Conservation (phyloP, 2,329 filamentous ascomycete species). For the Sphaerulina musiva region DNA sequence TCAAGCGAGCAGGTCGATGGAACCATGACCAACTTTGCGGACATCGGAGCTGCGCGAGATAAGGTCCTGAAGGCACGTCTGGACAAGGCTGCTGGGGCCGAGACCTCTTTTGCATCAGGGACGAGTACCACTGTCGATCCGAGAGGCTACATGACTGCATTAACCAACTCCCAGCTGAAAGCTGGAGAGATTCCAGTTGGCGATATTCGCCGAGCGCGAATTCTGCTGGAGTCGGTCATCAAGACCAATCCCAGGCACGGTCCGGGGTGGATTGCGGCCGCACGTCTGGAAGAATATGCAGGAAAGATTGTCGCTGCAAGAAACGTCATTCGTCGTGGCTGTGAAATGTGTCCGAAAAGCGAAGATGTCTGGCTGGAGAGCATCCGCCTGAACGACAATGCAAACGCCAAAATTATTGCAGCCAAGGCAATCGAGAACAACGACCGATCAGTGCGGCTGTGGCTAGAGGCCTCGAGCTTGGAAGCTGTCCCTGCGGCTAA, state of each 20-base stretch:
- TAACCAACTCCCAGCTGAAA: constrained; percentile 73
- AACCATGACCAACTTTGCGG: constrained; percentile 95
- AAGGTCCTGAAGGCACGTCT: constrained; percentile 92
- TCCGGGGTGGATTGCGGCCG: constrained; percentile 91
- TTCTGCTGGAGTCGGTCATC: constrained; percentile 91
- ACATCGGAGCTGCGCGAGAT: constrained; percentile 92
- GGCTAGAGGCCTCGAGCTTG: constrained; percentile 92
- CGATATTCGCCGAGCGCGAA: constrained; percentile 88
- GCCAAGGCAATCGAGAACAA: constrained; percentile 90
- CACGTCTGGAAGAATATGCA: constrained; percentile 83
- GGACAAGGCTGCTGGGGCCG: constrained; percentile 74
- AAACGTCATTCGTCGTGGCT: constrained; percentile 80
- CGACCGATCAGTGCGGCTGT: constrained; percentile 76
- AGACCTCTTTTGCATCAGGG: constrained; percentile 54
- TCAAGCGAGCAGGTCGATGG: constrained; percentile 57
- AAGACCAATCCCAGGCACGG: constrained; percentile 94
- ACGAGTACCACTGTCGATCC: constrained; percentile 88
- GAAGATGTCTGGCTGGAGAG: constrained; percentile 96
- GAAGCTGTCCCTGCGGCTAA: constrained; percentile 77
- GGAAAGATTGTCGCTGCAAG: constrained; percentile 86
- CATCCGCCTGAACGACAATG: constrained; percentile 78
- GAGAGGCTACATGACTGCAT: constrained; percentile 88
- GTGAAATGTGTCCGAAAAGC: constrained; percentile 83
- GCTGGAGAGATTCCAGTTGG: constrained; percentile 80
- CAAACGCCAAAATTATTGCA: constrained; percentile 93